These are phyloP conservation scores for Ensete ventricosum DNA, from an alignment of 176 grass and related monocot species.

Conservation along the genomic window DNA sequence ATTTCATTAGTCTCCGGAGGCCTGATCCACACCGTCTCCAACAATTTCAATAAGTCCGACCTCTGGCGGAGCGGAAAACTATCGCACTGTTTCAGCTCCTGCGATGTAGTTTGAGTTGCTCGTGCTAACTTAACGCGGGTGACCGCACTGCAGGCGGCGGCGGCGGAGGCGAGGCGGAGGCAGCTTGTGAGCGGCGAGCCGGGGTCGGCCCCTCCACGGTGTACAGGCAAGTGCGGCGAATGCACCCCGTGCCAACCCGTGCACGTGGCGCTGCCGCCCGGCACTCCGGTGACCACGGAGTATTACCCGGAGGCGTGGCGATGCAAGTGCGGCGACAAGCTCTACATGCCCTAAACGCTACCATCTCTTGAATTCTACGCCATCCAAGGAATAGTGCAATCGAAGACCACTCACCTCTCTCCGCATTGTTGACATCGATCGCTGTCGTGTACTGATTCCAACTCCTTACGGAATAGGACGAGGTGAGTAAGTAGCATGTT, in stretches of 20 bases:
- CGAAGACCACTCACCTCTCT: too few species aligned
- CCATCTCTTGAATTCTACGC: too few species aligned
- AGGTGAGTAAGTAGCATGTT: too few species aligned
- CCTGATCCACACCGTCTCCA: too few species aligned
- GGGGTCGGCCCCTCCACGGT: slow-evolving; percentile 1
- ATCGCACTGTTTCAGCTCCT: not conserved
- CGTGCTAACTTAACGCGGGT: not conserved
- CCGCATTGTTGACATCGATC: too few species aligned
- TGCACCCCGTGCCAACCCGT: slow-evolving; percentile 7
- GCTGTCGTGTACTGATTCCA: too few species aligned
- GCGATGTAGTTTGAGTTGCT: too few species aligned
- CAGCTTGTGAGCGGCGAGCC: not conserved
- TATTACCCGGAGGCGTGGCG: slow-evolving; percentile 19
- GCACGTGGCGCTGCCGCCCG: slow-evolving; percentile 5
- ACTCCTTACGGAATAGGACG: too few species aligned
- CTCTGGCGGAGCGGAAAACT: too few species aligned
- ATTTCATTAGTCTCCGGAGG: not conserved
- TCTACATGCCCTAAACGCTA: not conserved
- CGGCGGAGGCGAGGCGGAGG: not conserved
- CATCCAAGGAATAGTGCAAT: too few species aligned
- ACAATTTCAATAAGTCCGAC: too few species aligned
- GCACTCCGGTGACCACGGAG: slow-evolving; percentile 4
- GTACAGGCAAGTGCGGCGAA: slow-evolving; percentile 1
- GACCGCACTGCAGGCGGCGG: not conserved
- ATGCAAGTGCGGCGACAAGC: slow-evolving; percentile 10